phyloP scores from a whole-genome alignment of 371 early-diverging fungal species.

The Apophysomyces trapeziformis region DNA sequence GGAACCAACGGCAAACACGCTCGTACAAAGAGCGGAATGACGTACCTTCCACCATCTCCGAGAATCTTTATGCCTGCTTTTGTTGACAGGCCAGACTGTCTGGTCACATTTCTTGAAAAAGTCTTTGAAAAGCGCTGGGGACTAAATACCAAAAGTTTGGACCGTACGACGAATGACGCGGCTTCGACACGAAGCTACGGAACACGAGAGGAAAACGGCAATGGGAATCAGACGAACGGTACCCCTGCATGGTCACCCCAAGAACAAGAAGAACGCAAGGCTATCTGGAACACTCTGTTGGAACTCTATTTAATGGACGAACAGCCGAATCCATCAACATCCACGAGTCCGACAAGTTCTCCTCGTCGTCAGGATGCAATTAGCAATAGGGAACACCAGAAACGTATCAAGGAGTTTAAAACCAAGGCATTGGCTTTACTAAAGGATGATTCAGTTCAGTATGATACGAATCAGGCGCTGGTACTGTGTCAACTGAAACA shows the following conservation, averaged over 20 bases:
- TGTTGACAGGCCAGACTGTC: constrained; percentile 74
- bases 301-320: constrained; percentile 84
- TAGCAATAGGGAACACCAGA: constrained; percentile 22
- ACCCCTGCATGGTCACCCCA: constrained; percentile 26
- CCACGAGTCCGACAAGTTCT: not conserved
- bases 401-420: constrained; percentile 34
- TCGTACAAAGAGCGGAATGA: constrained; percentile 19
- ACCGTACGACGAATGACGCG: constrained; percentile 18
- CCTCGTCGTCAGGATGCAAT: not conserved
- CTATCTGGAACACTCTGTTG: constrained; percentile 88
- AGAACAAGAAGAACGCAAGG: constrained; percentile 65
- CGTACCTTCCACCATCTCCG: constrained; percentile 59
- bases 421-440: constrained; percentile 47
- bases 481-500: constrained; percentile 84
- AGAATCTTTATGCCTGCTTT: constrained; percentile 73
- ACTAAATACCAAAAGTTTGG: constrained; percentile 11
- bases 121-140: constrained; percentile 66
- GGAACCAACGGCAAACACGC: constrained; percentile 13
- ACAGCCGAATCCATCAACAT: constrained; percentile 17
- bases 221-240: constrained; percentile 20
- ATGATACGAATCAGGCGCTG: constrained; percentile 90
- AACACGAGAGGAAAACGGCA: constrained; percentile 18
- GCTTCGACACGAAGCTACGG: constrained; percentile 24
- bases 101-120: constrained; percentile 75
- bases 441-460: constrained; percentile 59